Base-by-base conservation (phyloP, 2,329 filamentous ascomycete genomes). In the Beauveria pseudobassiana region DNA sequence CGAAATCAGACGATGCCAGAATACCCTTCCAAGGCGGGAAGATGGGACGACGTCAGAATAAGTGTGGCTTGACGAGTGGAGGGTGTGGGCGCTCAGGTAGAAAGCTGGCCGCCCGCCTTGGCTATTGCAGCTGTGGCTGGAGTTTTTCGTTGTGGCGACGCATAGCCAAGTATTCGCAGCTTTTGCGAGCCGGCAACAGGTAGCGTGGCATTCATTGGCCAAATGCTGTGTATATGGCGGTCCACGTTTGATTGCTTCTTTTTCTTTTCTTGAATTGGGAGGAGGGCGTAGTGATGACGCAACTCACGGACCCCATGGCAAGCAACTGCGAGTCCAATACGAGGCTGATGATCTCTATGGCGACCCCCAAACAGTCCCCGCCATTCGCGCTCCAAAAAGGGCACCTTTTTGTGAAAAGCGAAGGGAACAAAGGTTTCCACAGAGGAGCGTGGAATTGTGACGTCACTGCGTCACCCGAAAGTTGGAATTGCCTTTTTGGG, bases 41-140 rank as follows among this genome's bases (percentile, higher is more conserved):
- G 51, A 49, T 28, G 60, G 43, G 52, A 62, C 49, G 54, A 62
- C 61, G 61, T 62, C 45, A 30, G 45, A 34, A 24, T 30, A 52
- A 49, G 22, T 62, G 61, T 62, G 61, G 61, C 61, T 62, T 48
- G 54, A 57, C 40, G 22, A 12, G 54, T 52, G 38, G 45, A 34
- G 46, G 58, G 18, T n/a, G 42, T n/a, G 22, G 4, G 24, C 24
- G 14, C 5, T 43, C 42, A 50, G 48, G 38, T 18, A 26, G 46
- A 24, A 43, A 30, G 14, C 48, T 12, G 14, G 1, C 34, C 34
- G 34, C 34, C 12, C 34, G 34, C 34, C 34, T 16, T 38, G 12
- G 34, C 34, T 46, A 12, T 51, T 43, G 38, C 12, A 22, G 7
- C 28, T 38, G 30, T 55, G 52, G 52, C 38, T 55, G 52, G 16